phyloP scores from a whole-genome alignment of 1,284 basidiomycete species.

The Quambalaria eucalypti region DNA sequence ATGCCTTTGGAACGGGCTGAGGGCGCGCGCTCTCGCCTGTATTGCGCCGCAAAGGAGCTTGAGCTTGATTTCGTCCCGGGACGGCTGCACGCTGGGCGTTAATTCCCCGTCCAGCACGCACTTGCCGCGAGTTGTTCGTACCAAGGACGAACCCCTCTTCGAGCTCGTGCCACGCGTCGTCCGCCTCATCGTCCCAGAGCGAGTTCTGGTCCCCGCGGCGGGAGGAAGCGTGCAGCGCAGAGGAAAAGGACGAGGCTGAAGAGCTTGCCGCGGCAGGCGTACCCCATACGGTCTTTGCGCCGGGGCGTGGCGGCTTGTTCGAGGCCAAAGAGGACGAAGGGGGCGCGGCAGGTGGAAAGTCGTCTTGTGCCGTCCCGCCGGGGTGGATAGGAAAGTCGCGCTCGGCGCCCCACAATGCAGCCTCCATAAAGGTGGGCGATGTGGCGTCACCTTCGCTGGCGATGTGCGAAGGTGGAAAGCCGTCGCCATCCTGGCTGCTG shows the following conservation, averaged over 20 bases:
- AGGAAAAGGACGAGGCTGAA: constrained; percentile 20
- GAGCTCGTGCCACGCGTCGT: constrained; percentile 43
- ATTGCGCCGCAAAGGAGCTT: too few species aligned
- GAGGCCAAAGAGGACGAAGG: not conserved
- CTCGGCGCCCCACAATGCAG: constrained; percentile 40
- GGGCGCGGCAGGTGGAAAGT: constrained; percentile 17
- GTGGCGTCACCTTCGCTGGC: not conserved
- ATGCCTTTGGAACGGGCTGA: not conserved
- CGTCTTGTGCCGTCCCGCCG: constrained; percentile 14
- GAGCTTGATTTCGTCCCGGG: not conserved
- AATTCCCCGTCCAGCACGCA: constrained; percentile 14
- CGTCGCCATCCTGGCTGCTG: constrained; percentile 3
- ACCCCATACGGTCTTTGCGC: constrained; percentile 42
- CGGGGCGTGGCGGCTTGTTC: not conserved
- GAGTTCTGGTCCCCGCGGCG: constrained; percentile 9
- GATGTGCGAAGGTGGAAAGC: not conserved
- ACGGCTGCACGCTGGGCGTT: constrained; percentile 10
- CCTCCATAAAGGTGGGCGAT: constrained; percentile 35
- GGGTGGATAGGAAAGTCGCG: constrained; percentile 39
- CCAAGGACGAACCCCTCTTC: constrained; percentile 42
- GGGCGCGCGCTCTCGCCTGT: not conserved
- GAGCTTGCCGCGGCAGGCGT: constrained; percentile 25
- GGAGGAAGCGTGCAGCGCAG: constrained; percentile 13
- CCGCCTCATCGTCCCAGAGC: constrained; percentile 25
- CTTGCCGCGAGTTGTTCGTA: constrained; percentile 10